These are phyloP conservation scores for Schizophyllum commune DNA, from an alignment of 1,284 basidiomycete species.

Conservation along the genomic window DNA sequence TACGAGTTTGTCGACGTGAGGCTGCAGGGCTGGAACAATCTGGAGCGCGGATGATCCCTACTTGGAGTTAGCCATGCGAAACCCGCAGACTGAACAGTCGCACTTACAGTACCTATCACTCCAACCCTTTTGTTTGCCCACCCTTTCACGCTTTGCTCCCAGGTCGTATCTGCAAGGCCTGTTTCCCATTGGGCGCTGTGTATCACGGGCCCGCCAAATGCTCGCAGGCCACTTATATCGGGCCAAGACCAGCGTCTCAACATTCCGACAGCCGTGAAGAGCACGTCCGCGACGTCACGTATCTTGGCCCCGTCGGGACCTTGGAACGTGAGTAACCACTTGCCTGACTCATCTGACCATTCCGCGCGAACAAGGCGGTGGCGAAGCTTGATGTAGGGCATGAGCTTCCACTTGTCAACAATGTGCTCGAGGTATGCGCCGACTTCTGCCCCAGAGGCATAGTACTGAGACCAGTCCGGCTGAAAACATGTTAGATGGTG, in stretches of 20 bases:
- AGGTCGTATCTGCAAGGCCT: conserved; percentile 28
- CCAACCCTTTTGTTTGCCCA: conserved; percentile 51
- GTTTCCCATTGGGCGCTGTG: conserved; percentile 54
- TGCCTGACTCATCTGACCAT: conserved; percentile 41
- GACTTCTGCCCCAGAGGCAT: conserved; percentile 51
- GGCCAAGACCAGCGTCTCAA: conserved; percentile 55
- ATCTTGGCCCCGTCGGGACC: conserved; percentile 30
- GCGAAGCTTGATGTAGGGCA: conserved; percentile 42
- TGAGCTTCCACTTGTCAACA: conserved; percentile 50
- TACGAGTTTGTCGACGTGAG: conserved; percentile 39
- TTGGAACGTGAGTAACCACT: conserved; percentile 47
- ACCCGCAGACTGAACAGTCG: not conserved
- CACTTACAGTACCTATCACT: conserved; percentile 50
- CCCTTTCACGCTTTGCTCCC: conserved; percentile 39
- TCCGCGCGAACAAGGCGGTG: conserved; percentile 44
- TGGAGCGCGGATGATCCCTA: conserved; percentile 63
- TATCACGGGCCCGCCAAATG: conserved; percentile 42
- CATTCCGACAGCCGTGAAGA: conserved; percentile 41
- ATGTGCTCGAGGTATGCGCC: conserved; percentile 40
- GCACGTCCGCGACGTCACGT: conserved; percentile 43
- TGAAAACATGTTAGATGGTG: conserved; percentile 12
- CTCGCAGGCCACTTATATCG: conserved; percentile 42
- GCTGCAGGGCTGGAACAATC: conserved; percentile 51
- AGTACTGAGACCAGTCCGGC: conserved; percentile 55
- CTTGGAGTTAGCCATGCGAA: conserved; percentile 1